phyloP scores from a whole-genome alignment of 2,329 filamentous ascomycete genomes.

The Penicillium sp. region DNA sequence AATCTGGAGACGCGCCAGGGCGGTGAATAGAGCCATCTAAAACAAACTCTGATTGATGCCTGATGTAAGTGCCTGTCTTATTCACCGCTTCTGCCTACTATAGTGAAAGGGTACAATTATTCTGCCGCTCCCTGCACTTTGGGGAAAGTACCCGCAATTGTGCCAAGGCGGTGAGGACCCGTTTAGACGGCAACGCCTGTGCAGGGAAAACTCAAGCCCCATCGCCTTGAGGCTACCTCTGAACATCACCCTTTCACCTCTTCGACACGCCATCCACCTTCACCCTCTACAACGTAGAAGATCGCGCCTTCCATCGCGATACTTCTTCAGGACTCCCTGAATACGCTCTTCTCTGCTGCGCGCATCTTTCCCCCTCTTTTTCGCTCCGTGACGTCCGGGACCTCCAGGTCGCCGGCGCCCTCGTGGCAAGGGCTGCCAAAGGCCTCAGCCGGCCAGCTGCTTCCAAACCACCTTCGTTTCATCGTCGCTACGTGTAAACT shows the following conservation, averaged over 20 bases:
- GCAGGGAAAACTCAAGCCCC: constrained; percentile 42
- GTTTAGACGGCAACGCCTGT: constrained; percentile 24
- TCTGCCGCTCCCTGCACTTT: constrained; percentile 2
- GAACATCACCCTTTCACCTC: constrained; percentile 45
- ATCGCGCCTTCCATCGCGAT: constrained; percentile 47
- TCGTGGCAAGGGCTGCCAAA: constrained; percentile 51
- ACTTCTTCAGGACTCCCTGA: constrained; percentile 30
- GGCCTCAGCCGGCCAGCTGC: constrained; percentile 45
- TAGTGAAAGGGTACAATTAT: background rate
- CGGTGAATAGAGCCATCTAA: constrained; percentile 12
- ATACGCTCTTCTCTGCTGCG: constrained; percentile 29
- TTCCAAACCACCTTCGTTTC: constrained; percentile 33
- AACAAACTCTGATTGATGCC: constrained; percentile 4
- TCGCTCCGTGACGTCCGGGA: constrained; percentile 38
- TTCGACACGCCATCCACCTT: constrained; percentile 36
- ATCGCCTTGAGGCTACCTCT: constrained; percentile 42
- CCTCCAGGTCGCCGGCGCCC: constrained; percentile 44
- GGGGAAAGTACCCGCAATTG: constrained; percentile 7
- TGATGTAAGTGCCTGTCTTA: background rate
- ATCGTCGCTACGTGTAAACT: constrained; percentile 29
- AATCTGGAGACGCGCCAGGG: constrained; percentile 6
- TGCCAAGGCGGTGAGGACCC: constrained; percentile 23
- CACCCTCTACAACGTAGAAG: constrained; percentile 30
- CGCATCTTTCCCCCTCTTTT: constrained; percentile 29
- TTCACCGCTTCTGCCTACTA: constrained; percentile 2